Base-by-base conservation (phyloP, 805 yeast genomes). In the Wickerhamiella cacticola region DNA sequence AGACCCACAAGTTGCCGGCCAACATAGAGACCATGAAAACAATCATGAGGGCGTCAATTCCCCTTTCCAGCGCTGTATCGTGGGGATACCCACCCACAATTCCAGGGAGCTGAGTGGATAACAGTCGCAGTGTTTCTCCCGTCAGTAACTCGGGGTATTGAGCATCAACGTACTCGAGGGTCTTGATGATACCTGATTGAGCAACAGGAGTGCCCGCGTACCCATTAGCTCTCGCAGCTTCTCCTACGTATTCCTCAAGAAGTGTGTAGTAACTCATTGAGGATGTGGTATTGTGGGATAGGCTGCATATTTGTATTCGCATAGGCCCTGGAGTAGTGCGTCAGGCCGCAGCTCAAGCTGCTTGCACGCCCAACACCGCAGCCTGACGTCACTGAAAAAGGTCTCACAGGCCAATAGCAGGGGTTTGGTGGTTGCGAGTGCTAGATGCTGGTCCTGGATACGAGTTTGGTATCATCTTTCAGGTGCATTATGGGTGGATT, bases 41-140 rank as follows among this genome's bases (percentile, higher is more conserved):
- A 25, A 40, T 40, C 43, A 40, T 40, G 31, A 25, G 21, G 2
- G 23, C 43, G 15, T 15, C 33, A 16, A 40, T 26, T 2, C 33
- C 43, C 12, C n/a, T 13, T 13, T 40, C 43, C 5, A 22, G 25
- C 5, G 6, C 43, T 10, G 33, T 40, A 9, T 22, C 8, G 23
- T 22, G 28, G 19, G 43, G 43, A 16, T 40, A 40, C 33, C 43
- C 43, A 13, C 43, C 43, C 9, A 40, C 43, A 25, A 40, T 19
- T 9, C 43, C 43, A 25, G 43, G 43, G 8, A 40, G 33, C 33
- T 40, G 18, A 2, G 43, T 16, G 13, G 33, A 22, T 3, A 40
- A 5, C 2, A 26, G 23, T 22, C 8, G 2, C 16, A 40, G 25
- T 13, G 23, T 15, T 6, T 13, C n/a, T 2, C 7, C 9, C n/a